Percentiles rank a stretch among this genome's conserved stretches.
Evolutionary conservation across 192 early-diverging fungal genomes (phyloP).

Genomic region (Coemansia sp.): DNA sequence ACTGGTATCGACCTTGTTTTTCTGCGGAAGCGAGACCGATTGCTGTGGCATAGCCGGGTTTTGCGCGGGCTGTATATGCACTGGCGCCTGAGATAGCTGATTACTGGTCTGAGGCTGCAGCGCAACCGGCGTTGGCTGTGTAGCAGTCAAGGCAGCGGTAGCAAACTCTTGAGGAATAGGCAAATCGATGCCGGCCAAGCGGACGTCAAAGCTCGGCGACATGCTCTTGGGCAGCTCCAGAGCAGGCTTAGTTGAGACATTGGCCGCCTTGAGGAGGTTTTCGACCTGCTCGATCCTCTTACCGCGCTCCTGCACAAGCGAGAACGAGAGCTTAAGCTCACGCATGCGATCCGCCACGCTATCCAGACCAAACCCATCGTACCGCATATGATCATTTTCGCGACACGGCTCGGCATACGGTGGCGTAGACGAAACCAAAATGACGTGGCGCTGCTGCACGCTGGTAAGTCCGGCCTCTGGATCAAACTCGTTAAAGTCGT

Average conservation of each 20-base stretch:
- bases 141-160: constrained; percentile 1
- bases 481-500: constrained; percentile 54
- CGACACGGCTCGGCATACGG: constrained; percentile 49
- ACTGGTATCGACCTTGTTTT: constrained; percentile 30
- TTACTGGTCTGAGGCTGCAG: not conserved
- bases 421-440: constrained; percentile 51
- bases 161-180: constrained; percentile 36
- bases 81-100: constrained; percentile 13
- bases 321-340: constrained; percentile 55
- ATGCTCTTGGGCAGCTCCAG: constrained; percentile 44
- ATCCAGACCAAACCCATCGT: constrained; percentile 49
- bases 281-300: constrained; percentile 48
- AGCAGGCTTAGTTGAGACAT: constrained; percentile 33
- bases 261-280: constrained; percentile 38
- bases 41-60: constrained; percentile 2
- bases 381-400: constrained; percentile 52
- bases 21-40: constrained; percentile 31
- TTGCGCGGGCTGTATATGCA: constrained; percentile 43
- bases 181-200: constrained; percentile 45
- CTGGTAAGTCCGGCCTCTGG: constrained; percentile 48
- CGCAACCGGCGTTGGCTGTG: constrained; percentile 16
- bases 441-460: constrained; percentile 53
- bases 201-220: constrained; percentile 50
- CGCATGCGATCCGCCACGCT: constrained; percentile 51
- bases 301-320: constrained; percentile 52